These are phyloP conservation scores for Pseudocercospora crystallina DNA, from an alignment of 2,329 filamentous ascomycete species.

Conservation along the genomic window DNA sequence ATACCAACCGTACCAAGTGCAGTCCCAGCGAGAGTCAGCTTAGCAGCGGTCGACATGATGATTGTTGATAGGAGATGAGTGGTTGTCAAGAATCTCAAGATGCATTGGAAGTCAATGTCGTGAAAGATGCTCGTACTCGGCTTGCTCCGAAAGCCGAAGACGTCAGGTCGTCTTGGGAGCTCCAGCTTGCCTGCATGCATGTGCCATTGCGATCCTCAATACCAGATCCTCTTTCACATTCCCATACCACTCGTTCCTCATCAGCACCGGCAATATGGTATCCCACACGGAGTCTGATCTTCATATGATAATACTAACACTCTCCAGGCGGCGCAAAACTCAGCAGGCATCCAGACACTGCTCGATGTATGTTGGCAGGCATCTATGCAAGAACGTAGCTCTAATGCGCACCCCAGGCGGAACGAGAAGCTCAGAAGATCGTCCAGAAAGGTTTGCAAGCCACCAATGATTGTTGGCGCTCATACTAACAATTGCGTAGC, in stretches of 20 bases:
- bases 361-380: conserved; percentile 70
- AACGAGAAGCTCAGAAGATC: conserved; percentile 98
- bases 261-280: conserved; percentile 17
- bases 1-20: conserved; percentile 73
- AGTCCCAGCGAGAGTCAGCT: conserved; percentile 77
- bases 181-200: conserved; percentile 8
- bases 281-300: neutral
- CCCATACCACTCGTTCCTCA: conserved; percentile 8
- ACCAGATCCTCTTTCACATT: conserved; percentile 3
- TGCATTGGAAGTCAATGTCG: neutral
- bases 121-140: neutral
- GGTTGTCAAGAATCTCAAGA: conserved; percentile 3
- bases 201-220: neutral
- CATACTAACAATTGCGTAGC: conserved; percentile 64
- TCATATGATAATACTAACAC: conserved; percentile 9
- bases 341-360: conserved; percentile 95
- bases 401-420: conserved; percentile 65
- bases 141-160: neutral
- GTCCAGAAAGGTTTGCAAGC: conserved; percentile 80
- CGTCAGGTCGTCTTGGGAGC: conserved; percentile 2
- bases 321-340: conserved; percentile 91
- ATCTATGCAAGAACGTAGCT: conserved; percentile 37
- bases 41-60: conserved; percentile 84
- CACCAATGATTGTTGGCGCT: conserved; percentile 20
- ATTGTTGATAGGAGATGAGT: neutral